Conservation (phyloP, 2,329 filamentous ascomycete species). For the Ceratocystis alfenasii region DNA sequence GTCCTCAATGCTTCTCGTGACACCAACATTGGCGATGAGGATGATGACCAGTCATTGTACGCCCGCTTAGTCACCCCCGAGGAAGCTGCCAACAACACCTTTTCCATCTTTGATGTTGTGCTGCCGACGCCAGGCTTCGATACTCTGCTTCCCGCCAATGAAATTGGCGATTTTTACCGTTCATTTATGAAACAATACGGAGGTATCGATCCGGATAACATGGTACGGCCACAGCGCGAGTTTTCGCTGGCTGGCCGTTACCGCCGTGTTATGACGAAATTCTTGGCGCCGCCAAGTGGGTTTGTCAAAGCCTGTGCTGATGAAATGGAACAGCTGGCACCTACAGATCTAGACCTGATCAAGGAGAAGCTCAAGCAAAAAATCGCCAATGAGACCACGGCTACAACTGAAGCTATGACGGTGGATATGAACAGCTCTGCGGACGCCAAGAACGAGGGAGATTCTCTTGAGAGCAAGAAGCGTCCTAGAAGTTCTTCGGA, state of each 20-base stretch:
- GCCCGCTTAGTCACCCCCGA: constrained; percentile 62
- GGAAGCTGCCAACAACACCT: constrained; percentile 67
- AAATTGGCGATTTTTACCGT: constrained; percentile 70
- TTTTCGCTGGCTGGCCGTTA: constrained; percentile 83
- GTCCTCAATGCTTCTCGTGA: constrained; percentile 41
- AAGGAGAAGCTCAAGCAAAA: constrained; percentile 31
- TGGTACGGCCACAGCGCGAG: constrained; percentile 77
- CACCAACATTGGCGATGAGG: constrained; percentile 33
- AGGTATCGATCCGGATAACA: constrained; percentile 65
- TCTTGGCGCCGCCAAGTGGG: constrained; percentile 51
- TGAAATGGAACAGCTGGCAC: constrained; percentile 71
- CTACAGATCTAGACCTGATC: constrained; percentile 70
- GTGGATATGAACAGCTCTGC: constrained; percentile 21
- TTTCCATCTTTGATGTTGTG: constrained; percentile 76
- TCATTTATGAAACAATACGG: constrained; percentile 83
- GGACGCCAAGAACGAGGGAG: constrained; percentile 19
- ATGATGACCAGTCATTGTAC: constrained; percentile 37
- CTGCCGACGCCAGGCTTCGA: constrained; percentile 88
- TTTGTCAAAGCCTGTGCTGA: constrained; percentile 58
- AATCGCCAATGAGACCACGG: constrained; percentile 14
- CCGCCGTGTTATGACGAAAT: constrained; percentile 66
- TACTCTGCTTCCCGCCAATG: constrained; percentile 73
- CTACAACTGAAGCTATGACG: constrained; percentile 16
- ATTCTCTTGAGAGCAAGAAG: constrained; percentile 16
- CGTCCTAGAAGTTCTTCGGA: constrained; percentile 20